These are phyloP conservation scores for Botryotinia convoluta DNA, from an alignment of 2,329 filamentous ascomycete species.

Conservation along the genomic window DNA sequence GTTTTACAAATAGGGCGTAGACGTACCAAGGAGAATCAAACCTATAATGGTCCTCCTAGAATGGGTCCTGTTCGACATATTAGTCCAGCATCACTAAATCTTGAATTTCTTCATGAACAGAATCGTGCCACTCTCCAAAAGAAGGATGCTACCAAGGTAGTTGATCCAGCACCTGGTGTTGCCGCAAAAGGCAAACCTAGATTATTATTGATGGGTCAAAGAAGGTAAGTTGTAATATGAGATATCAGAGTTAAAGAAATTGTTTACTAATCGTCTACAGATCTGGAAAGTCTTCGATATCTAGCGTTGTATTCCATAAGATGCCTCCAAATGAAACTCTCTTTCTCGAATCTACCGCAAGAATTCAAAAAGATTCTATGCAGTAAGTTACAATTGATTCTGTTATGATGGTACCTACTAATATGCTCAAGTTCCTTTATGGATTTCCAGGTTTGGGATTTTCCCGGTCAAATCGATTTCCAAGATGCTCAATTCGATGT, in stretches of 20 bases:
- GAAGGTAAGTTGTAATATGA: conserved; percentile 60
- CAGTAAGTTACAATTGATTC: conserved; percentile 59
- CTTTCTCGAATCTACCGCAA: conserved; percentile 90
- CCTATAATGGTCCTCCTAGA: conserved; percentile 37
- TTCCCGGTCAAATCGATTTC: conserved; percentile 92
- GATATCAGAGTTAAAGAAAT: neutral
- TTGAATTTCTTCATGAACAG: conserved; percentile 62
- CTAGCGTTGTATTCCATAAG: conserved; percentile 98
- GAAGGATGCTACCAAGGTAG: conserved; percentile 46
- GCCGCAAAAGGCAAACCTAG: conserved; percentile 69
- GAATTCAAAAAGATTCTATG: conserved; percentile 92
- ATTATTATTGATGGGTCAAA: conserved; percentile 89
- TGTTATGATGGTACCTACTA: conserved; percentile 19
- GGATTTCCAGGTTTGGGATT: conserved; percentile 98
- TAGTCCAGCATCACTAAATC: conserved; percentile 61
- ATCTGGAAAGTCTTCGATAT: conserved; percentile 97
- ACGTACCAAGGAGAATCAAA: conserved; percentile 32
- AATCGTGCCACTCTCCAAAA: conserved; percentile 52
- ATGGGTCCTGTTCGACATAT: conserved; percentile 42
- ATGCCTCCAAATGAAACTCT: conserved; percentile 93
- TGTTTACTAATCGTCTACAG: conserved; percentile 48
- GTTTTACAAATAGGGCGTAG: conserved; percentile 36
- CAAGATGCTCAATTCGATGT: conserved; percentile 87
- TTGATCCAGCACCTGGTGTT: conserved; percentile 46
- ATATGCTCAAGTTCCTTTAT: conserved; percentile 75